Percentiles rank a stretch among this genome's conserved stretches.
These are phyloP conservation scores for Claviceps monticola DNA, from an alignment of 2,329 filamentous ascomycete genomes.

Conservation along the genomic window DNA sequence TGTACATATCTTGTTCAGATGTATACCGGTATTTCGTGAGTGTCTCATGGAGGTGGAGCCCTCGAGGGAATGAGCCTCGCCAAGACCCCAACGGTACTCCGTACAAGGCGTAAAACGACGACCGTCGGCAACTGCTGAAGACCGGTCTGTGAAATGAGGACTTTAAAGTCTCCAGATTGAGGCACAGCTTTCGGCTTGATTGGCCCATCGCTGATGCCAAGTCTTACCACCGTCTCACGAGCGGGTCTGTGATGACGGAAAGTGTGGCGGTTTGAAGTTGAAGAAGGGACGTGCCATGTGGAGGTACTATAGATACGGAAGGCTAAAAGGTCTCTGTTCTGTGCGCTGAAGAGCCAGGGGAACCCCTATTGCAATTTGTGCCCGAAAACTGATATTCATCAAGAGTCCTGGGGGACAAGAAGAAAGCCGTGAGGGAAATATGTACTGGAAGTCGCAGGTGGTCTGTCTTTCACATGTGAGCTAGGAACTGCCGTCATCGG, in stretches of 20 bases:
- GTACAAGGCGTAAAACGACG: neutral
- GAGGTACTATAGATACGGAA: too few relatives aligned
- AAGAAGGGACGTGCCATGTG: too few relatives aligned
- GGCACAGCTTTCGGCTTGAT: neutral
- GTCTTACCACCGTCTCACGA: neutral
- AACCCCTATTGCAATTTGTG: too few relatives aligned
- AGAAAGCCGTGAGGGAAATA: too few relatives aligned
- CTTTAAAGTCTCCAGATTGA: neutral
- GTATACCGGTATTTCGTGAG: neutral
- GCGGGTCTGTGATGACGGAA: neutral
- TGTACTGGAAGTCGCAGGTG: too few relatives aligned
- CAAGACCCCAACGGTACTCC: conserved; percentile 1
- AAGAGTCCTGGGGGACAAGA: too few relatives aligned
- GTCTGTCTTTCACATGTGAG: too few relatives aligned
- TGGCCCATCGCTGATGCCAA: neutral
- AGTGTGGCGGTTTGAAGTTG: too few relatives aligned
- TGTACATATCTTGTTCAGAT: neutral
- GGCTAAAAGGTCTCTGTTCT: too few relatives aligned
- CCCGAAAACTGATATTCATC: too few relatives aligned
- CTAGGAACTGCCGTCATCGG: too few relatives aligned
- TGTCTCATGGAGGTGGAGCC: conserved; percentile 4
- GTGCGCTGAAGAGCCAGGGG: too few relatives aligned
- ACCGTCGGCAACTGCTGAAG: neutral
- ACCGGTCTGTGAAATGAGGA: neutral
- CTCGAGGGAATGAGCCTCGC: neutral